A percentile compares a stretch with the other conserved stretches of the same genome.
These are phyloP conservation scores for Xylaria multiplex DNA, from an alignment of 2,329 filamentous ascomycete species.

Conservation along the genomic window DNA sequence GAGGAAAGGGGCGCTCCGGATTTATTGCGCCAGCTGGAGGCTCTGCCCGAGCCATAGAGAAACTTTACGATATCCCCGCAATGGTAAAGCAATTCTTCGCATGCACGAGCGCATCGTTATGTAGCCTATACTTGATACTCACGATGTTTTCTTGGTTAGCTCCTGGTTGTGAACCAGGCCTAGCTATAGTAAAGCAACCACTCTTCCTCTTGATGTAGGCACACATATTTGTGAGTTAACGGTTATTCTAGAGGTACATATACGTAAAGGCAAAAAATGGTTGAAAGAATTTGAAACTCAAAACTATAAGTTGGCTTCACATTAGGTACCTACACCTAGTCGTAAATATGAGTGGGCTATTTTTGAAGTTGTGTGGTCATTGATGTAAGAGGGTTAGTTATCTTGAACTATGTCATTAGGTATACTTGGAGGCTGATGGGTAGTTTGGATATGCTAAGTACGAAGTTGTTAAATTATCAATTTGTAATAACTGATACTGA, in stretches of 20 bases:
- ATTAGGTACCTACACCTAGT: background rate
- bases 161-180: background rate
- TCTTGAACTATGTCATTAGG: background rate
- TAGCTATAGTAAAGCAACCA: background rate
- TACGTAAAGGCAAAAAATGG: background rate
- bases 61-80: background rate
- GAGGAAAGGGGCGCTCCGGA: background rate
- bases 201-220: background rate
- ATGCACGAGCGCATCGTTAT: background rate
- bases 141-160: background rate
- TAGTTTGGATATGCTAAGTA: background rate
- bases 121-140: background rate
- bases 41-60: constrained; percentile 2
- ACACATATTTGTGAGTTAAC: background rate
- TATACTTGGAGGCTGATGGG: background rate
- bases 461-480: background rate
- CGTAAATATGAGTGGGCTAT: background rate
- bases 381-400: background rate
- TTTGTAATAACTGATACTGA: too few relatives aligned
- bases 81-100: background rate
- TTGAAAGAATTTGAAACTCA: background rate
- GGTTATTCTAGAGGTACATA: too few relatives aligned
- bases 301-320: background rate
- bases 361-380: background rate
- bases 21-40: background rate